Base-by-base conservation (phyloP, 805 yeast species). In the Candida quercuum region DNA sequence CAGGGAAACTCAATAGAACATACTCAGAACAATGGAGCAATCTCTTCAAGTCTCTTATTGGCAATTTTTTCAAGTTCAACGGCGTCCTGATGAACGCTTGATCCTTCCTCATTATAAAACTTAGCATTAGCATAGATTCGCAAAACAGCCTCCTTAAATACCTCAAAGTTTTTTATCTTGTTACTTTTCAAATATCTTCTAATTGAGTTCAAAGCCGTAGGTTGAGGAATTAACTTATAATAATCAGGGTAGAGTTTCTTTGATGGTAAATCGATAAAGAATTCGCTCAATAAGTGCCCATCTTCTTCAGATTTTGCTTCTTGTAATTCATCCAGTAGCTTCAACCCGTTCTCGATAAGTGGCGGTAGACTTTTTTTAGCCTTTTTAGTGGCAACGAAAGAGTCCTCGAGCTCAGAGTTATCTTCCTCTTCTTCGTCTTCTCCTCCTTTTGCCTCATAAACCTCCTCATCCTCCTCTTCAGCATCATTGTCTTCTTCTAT, bases 31-130 rank as follows among this genome's bases (percentile, higher is more conserved):
- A 6, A 16, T 14, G 6, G 29, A 25, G 44, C 50, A 25, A 49
- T 25, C 29, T 51, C 56, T 7, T 40, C 39, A n/a, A 46, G 32
- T 33, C 38, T 48, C 26, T 86, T 87, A 49, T 84, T 85, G 55
- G 86, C 84, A 28, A 74, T 74, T 45, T 80, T 71, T 20, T 96
- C 97, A 42, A 88, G 65, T 11, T 57, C 63, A 36, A 69, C 67
- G 7, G 98, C 95, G 61, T 89, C 97, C 37, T 72, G 70, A 51
- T 79, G 86, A 16, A 91, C 91, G 52, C 85, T 67, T 1, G 96
- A 86, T 0, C 95, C 95, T 60, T 87, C 96, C 55, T 88, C 94
- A 51, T 91, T 91, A 60, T 87, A 89, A 34, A 78, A 77, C 47
- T 82, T 74, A 17, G 97, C 97, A 57, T 89, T 89, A 36, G 78